Conservation (phyloP, 306 rosid genomes). For the Quillaja saponaria region DNA sequence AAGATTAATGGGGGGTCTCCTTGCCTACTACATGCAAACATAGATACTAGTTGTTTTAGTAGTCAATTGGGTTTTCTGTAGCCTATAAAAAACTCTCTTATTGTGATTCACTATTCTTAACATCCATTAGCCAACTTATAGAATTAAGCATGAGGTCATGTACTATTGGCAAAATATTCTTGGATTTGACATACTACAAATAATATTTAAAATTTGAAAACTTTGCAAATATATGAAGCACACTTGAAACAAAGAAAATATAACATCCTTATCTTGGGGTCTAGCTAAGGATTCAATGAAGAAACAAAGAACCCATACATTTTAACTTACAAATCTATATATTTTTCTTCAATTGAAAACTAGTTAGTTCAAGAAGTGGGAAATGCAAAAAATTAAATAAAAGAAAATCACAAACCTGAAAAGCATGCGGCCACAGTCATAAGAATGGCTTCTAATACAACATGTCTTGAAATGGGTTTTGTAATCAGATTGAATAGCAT, state of each 20-base stretch:
- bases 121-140: constrained; percentile 28
- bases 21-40: constrained; percentile 7
- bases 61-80: constrained; percentile 26
- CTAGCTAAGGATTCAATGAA: constrained; percentile 42
- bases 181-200: too few relatives aligned
- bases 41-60: not conserved
- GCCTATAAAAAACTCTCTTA: constrained; percentile 8
- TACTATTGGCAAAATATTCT: constrained; percentile 9
- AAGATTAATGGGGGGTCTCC: constrained; percentile 29
- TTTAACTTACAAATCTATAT: not conserved
- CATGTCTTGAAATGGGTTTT: constrained; percentile 97
- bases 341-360: not conserved
- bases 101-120: constrained; percentile 1
- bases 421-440: constrained; percentile 97
- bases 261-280: constrained; percentile 16
- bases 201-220: too few relatives aligned
- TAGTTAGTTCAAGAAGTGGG: too few relatives aligned
- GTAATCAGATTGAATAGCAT: constrained; percentile 95
- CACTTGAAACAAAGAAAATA: not conserved
- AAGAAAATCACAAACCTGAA: constrained; percentile 59
- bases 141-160: constrained; percentile 15
- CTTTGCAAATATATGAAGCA: not conserved
- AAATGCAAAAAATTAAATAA: too few relatives aligned
- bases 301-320: not conserved
- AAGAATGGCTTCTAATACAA: constrained; percentile 93